Base-by-base conservation (phyloP, 192 early-diverging fungal species). In the Rhizoclosmatium globosum region DNA sequence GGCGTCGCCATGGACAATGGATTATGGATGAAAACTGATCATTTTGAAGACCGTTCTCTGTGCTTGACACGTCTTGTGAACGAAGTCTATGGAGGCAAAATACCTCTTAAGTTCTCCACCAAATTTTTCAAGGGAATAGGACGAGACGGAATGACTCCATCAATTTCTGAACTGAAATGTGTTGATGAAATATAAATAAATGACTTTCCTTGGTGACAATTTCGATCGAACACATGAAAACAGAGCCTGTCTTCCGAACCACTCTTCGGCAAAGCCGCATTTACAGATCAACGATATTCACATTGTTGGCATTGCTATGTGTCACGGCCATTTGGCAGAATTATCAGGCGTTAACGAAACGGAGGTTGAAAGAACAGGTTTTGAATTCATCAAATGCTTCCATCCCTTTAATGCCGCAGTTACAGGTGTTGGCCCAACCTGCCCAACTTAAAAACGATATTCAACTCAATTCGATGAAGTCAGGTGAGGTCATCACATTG, bases 21-120 rank as follows among this genome's bases (percentile, higher is more conserved):
- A 46, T 50, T 81, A 21, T 81, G 79, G 79, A 7, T 39, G 57
- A 71, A 79, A 59, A 39, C 68, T 9, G 70, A 6, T 46, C 78
- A 79, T 50, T 73, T 79, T 47, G 61, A 65, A 38, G 43, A 62
- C 19, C 9, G 78, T 21, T 71, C 68, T 11, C 7, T 43, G 17
- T 75, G 71, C 47, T 47, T 81, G 50, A 67, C 60, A 2, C 21
- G 65, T 15, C 64, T 81, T 70, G 46, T 74, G 2, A 68, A 67
- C 15, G 74, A 81, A 43, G 56, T 81, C 21, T 81, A 77, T 71
- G 79, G 74, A 31, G 79, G 79, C 38, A 4, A 21, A 23, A 59
- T 59, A 23, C 79, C 79, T 11, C 42, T 81, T 65, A 81, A 50
- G 66, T 81, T 60, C 59, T 56, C 73, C 42, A 67, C 46, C 2